Base-by-base conservation (phyloP, 257 asterid species). In the Linaria vulgaris region DNA sequence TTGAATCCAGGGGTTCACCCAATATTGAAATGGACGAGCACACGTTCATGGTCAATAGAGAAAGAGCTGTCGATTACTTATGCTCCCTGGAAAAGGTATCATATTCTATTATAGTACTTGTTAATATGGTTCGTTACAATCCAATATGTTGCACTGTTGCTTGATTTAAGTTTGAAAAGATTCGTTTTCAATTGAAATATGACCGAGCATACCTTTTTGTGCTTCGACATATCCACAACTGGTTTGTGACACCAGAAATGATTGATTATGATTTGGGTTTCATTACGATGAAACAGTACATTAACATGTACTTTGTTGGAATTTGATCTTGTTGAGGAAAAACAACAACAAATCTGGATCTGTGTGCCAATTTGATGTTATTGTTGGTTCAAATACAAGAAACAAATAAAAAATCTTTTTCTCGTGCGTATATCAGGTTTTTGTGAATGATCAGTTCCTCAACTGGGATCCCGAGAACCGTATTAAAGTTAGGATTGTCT, bases 21-120 rank as follows among this genome's bases (percentile, higher is more conserved):
- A 91, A 91, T 59, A 88, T 91, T 66, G 98, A 91, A 76, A 91
- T 91, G 98, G 96, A 91, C 67, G 96, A 88, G 71, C 92, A 91
- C 50, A 91, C 96, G 53, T 88, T 91, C 81, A 23, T 88, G 87
- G 82, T 91, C 46, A 91, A 91, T 61, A 81, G 98, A 73, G 97
- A 91, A 73, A 77, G 98, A 68, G 98, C 98, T 6, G 96, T 91
- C 57, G 98, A 91, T 83, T 91, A 91, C 79, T 58, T 91, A 46
- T 88, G 96, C 68, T 91, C 98, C 5, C 77, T 91, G 74, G 98
- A 91, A 53, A 88, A 84, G 96, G 97, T 90, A 75, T 1, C 30
- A 8, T 39, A 13, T 2, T 55, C 4, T n/a, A n/a, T n/a, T n/a
- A n/a, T n/a, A n/a, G n/a, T n/a, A 38, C 27, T 3, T 21, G 47